A percentile compares a stretch with the other conserved stretches of the same genome.
Evolutionary conservation across 352 stramenopile species (phyloP).

Genomic region (Phytophthora pini): DNA sequence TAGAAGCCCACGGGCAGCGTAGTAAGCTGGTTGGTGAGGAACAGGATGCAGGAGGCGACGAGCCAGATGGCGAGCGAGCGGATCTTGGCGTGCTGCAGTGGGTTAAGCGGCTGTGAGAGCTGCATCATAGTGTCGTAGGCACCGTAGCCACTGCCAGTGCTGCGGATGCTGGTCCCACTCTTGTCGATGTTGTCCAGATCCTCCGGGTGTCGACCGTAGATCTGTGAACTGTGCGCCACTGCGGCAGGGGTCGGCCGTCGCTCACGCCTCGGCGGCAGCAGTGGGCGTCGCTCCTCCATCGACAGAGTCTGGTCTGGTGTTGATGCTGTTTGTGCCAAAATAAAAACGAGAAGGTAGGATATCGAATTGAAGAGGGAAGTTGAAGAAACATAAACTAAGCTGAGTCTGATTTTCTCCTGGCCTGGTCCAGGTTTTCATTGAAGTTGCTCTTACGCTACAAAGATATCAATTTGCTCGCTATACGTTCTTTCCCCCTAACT

Average conservation of each 20-base stretch:
- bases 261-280: slow-evolving; percentile 21
- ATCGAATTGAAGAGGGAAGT: neutral
- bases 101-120: slow-evolving; percentile 61
- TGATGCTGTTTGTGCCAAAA: neutral
- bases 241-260: slow-evolving; percentile 9
- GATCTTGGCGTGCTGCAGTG: slow-evolving; percentile 50
- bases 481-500: neutral
- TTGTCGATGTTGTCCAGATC: slow-evolving; percentile 40
- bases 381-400: no score
- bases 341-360: no score
- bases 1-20: slow-evolving; percentile 82
- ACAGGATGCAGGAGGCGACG: slow-evolving; percentile 57
- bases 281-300: slow-evolving; percentile 34
- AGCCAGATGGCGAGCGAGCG: slow-evolving; percentile 59
- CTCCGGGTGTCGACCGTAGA: slow-evolving; percentile 17
- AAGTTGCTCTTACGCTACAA: neutral
- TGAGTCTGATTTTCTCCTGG: neutral
- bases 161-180: slow-evolving; percentile 43
- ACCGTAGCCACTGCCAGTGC: slow-evolving; percentile 17
- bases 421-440: slow-evolving; percentile 3
- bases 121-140: slow-evolving; percentile 69
- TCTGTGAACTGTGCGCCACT: slow-evolving; percentile 18
- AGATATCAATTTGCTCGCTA: slow-evolving; percentile 2
- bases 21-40: slow-evolving; percentile 79
- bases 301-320: neutral